Evolutionary conservation across 495 filamentous ascomycete species (phyloP).

Genomic region (Aspergillus haitiensis): DNA sequence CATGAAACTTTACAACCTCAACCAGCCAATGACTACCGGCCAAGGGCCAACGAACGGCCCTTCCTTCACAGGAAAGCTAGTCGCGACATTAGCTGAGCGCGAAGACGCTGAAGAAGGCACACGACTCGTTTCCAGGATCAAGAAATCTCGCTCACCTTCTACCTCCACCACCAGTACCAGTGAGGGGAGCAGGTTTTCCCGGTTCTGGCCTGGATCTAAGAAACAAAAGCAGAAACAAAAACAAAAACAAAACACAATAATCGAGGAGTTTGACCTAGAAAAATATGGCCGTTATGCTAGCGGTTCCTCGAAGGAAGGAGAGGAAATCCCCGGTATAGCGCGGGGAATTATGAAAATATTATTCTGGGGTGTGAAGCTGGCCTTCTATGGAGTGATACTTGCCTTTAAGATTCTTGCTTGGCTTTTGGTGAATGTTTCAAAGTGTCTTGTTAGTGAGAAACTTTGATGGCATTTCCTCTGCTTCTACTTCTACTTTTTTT

Average conservation of each 20-base stretch:
- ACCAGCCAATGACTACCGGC: neutral
- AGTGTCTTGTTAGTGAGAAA: slow-evolving; percentile 44
- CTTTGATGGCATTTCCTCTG: slow-evolving; percentile 26
- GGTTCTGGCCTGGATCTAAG: neutral
- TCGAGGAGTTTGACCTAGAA: slow-evolving; percentile 50
- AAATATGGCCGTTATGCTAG: slow-evolving; percentile 43
- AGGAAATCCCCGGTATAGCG: slow-evolving; percentile 42
- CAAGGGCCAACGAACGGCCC: slow-evolving; percentile 1
- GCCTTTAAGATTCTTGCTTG: slow-evolving; percentile 43
- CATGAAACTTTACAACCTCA: slow-evolving; percentile 31
- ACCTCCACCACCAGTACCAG: neutral
- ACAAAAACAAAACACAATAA: slow-evolving; percentile 29
- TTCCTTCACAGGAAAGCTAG: slow-evolving; percentile 33
- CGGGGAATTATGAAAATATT: slow-evolving; percentile 37
- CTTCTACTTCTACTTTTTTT: neutral
- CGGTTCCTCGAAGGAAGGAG: slow-evolving; percentile 36
- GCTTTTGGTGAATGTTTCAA: slow-evolving; percentile 39
- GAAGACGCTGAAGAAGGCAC: slow-evolving; percentile 40
- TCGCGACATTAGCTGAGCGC: slow-evolving; percentile 45
- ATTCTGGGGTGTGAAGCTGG: slow-evolving; percentile 41
- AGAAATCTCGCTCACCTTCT: slow-evolving; percentile 14
- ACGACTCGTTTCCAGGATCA: slow-evolving; percentile 36
- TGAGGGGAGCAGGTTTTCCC: neutral
- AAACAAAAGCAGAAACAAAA: slow-evolving; percentile 2
- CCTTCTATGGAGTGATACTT: slow-evolving; percentile 37